These are phyloP conservation scores for Metschnikowia cerradonensis DNA, from an alignment of 805 yeast genomes.

Conservation along the genomic window DNA sequence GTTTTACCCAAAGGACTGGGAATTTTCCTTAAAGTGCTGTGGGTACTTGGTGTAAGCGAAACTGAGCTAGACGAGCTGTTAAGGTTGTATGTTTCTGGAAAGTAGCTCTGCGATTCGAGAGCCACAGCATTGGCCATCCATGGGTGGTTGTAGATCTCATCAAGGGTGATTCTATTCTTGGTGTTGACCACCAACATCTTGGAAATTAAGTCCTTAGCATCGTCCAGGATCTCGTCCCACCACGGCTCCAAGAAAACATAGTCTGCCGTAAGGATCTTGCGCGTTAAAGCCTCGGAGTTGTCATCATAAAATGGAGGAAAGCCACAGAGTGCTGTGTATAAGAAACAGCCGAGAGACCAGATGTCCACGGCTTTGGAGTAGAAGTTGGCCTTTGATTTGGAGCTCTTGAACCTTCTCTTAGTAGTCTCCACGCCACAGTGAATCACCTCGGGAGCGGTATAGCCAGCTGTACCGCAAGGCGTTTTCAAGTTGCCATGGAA, in stretches of 20 bases:
- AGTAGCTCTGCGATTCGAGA: conserved; percentile 13
- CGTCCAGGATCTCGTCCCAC: conserved; percentile 79
- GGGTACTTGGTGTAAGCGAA: conserved; percentile 1
- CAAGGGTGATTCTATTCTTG: conserved; percentile 60
- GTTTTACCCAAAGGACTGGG: conserved; percentile 11
- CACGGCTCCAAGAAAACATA: conserved; percentile 74
- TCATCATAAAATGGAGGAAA: conserved; percentile 97
- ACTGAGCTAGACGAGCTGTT: neutral
- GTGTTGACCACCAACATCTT: conserved; percentile 72
- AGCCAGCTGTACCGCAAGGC: conserved; percentile 98
- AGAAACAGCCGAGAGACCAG: conserved; percentile 98
- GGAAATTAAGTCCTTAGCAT: conserved; percentile 68
- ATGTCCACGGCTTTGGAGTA: conserved; percentile 94
- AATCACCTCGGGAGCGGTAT: conserved; percentile 97
- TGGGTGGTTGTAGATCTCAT: conserved; percentile 69
- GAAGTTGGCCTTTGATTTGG: conserved; percentile 14
- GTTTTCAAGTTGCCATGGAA: conserved; percentile 67
- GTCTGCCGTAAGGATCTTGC: conserved; percentile 76
- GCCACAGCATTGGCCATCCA: conserved; percentile 47
- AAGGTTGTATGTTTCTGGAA: conserved; percentile 10
- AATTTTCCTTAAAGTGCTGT: conserved; percentile 5
- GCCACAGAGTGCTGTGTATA: conserved; percentile 91
- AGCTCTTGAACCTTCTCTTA: conserved; percentile 14
- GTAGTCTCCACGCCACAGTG: conserved; percentile 62
- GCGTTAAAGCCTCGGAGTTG: conserved; percentile 66